phyloP scores from a whole-genome alignment of 345 rosid species.

The Brassica juncea region DNA sequence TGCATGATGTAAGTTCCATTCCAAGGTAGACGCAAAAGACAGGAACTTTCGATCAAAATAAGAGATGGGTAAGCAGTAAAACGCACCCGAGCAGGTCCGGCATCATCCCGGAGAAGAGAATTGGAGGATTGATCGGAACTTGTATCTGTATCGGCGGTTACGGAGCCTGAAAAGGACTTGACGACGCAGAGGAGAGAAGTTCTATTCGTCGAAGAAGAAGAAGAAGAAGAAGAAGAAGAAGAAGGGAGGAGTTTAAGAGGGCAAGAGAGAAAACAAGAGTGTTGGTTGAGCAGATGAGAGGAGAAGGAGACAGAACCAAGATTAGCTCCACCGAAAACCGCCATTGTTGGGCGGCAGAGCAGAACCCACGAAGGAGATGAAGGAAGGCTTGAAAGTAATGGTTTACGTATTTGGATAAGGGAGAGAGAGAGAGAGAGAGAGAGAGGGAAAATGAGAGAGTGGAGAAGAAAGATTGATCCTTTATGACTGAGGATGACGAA shows the following conservation, averaged over 20 bases:
- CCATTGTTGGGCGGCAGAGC: slow-evolving; percentile 41
- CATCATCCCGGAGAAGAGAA: slow-evolving; percentile 33
- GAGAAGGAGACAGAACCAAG: slow-evolving; percentile 39
- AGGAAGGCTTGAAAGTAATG: background rate
- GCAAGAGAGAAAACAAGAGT: slow-evolving; percentile 27
- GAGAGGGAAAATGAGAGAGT: slow-evolving; percentile 22
- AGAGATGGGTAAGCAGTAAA: slow-evolving; percentile 2
- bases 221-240: background rate
- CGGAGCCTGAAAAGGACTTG: slow-evolving; percentile 45
- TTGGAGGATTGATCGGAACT: slow-evolving; percentile 39
- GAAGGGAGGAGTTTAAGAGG: slow-evolving; percentile 30
- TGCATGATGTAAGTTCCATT: background rate
- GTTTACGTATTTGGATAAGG: slow-evolving; percentile 27
- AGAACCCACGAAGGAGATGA: slow-evolving; percentile 10
- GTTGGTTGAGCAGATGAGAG: slow-evolving; percentile 41
- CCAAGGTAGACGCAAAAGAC: background rate
- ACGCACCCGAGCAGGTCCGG: slow-evolving; percentile 50
- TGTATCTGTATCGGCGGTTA: slow-evolving; percentile 39
- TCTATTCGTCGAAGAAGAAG: slow-evolving; percentile 14
- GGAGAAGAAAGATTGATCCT: background rate
- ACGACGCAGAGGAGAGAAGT: slow-evolving; percentile 27
- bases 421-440: slow-evolving; percentile 7
- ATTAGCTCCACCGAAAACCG: slow-evolving; percentile 41
- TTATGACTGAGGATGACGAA: background rate
- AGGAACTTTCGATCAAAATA: background rate